Conservation (phyloP, 805 yeast genomes). For the Pichia kluyveri region DNA sequence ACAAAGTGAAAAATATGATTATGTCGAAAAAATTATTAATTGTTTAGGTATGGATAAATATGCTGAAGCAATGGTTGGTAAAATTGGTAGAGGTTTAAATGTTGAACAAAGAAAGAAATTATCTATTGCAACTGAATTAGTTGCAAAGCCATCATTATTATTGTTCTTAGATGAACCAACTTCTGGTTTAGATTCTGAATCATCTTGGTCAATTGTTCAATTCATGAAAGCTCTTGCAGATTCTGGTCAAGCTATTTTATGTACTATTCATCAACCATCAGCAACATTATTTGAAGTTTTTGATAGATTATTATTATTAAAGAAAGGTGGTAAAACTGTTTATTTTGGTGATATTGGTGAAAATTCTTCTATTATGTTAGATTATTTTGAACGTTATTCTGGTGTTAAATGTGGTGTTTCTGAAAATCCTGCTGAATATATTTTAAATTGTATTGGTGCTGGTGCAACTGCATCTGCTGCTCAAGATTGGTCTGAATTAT, state of each 20-base stretch:
- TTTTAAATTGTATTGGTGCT: constrained; percentile 68
- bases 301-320: constrained; percentile 35
- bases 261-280: constrained; percentile 50
- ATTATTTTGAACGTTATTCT: constrained; percentile 41
- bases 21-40: constrained; percentile 33
- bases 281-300: constrained; percentile 34
- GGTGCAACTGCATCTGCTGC: constrained; percentile 62
- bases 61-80: constrained; percentile 44
- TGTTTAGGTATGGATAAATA: constrained; percentile 34
- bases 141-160: constrained; percentile 43
- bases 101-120: constrained; percentile 47
- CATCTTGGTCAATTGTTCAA: constrained; percentile 50
- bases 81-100: constrained; percentile 38
- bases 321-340: constrained; percentile 44
- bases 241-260: constrained; percentile 45
- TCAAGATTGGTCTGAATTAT: constrained; percentile 56
- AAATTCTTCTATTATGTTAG: constrained; percentile 33
- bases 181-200: constrained; percentile 48
- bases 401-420: constrained; percentile 55
- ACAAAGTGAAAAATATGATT: constrained; percentile 31
- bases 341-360: constrained; percentile 47
- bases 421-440: constrained; percentile 72
- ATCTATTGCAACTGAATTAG: constrained; percentile 47
- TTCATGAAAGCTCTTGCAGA: constrained; percentile 40
- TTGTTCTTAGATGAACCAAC: constrained; percentile 53